Evolutionary conservation across 352 stramenopile species (phyloP).

Genomic region (Globisporangium solare): DNA sequence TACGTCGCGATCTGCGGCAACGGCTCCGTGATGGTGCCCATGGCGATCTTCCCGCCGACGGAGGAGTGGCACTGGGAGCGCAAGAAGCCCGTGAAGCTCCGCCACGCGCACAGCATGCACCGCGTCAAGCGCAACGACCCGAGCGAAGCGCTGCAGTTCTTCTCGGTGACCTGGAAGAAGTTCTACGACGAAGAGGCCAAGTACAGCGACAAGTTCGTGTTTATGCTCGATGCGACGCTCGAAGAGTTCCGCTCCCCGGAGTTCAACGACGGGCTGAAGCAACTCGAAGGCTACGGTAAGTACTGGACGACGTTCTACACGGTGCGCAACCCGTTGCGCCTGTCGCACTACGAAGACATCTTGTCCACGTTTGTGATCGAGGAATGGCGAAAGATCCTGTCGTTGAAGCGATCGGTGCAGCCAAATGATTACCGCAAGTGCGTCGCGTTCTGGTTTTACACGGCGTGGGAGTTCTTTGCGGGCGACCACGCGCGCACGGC

Average conservation of each 20-base stretch:
- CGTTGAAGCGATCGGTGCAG: conserved; percentile 79
- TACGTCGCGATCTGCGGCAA: conserved; percentile 86
- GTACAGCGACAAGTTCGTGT: conserved; percentile 84
- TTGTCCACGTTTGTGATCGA: conserved; percentile 66
- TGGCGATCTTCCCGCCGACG: conserved; percentile 77
- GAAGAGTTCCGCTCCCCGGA: conserved; percentile 62
- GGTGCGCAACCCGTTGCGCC: conserved; percentile 62
- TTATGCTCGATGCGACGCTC: conserved; percentile 62
- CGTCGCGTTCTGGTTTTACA: conserved; percentile 86
- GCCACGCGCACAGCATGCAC: conserved; percentile 78
- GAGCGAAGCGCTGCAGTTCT: conserved; percentile 77
- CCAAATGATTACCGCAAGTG: conserved; percentile 87
- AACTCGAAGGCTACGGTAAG: conserved; percentile 78
- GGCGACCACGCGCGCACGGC: conserved; percentile 66
- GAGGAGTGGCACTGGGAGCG: conserved; percentile 83
- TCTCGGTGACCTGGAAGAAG: conserved; percentile 85
- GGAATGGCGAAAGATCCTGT: conserved; percentile 72
- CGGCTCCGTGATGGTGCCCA: conserved; percentile 81
- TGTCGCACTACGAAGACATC: conserved; percentile 72
- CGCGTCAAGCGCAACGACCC: conserved; percentile 66
- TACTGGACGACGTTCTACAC: conserved; percentile 80
- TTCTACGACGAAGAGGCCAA: conserved; percentile 86
- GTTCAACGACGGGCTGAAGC: conserved; percentile 69
- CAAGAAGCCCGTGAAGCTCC: conserved; percentile 81
- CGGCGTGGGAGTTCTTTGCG: conserved; percentile 78